Evolutionary conservation across 257 asterid species (phyloP), one percentile per base, ranked within the genome.

Genomic region (Solanum piurae): DNA sequence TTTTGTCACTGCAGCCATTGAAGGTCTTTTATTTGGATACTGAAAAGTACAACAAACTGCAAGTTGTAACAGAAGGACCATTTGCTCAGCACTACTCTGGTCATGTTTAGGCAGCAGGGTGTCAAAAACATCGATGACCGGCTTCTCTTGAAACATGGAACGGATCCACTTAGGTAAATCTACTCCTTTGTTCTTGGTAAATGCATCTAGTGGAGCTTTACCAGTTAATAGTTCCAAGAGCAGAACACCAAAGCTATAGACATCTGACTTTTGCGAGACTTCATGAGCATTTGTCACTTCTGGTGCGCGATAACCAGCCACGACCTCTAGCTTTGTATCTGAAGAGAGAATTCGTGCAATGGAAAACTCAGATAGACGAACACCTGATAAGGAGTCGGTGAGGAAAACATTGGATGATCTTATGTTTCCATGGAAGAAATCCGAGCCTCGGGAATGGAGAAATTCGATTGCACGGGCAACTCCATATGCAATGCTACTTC

Each of bases 141-240:
- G 87, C 23, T 58, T 91, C 72, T 88, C 91, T 76, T 84, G 91
- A 79, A 89, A 83, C 91, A 85, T 85, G 38, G 80, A 82, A 33
- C 89, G 71, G 36, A 85, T 88, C 92, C 90, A 89, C 52, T 80
- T 88, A n/a, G 90, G 85, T 18, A 91, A 71, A 29, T 91, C 89
- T 31, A n/a, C 33, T 62, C 46, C 90, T 33, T 44, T 66, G n/a
- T 13, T 46, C 52, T 4, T n/a, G 12, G 31, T 20, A 7, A 40
- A 36, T 34, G 44, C 86, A 38, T 68, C 58, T 40, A 68, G 6
- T 27, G 92, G 93, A 23, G 64, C 85, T 37, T 89, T 85, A 3
- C 92, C 92, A 11, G 90, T 88, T 27, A 91, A 37, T 23, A 91
- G 38, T 82, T 91, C 92, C 88, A 91, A 49, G 37, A 91, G 91